A percentile compares a stretch with the other conserved stretches of the same genome.
These are phyloP conservation scores for Scedosporium aurantiacum DNA, from an alignment of 2,329 filamentous ascomycete genomes.

Conservation along the genomic window DNA sequence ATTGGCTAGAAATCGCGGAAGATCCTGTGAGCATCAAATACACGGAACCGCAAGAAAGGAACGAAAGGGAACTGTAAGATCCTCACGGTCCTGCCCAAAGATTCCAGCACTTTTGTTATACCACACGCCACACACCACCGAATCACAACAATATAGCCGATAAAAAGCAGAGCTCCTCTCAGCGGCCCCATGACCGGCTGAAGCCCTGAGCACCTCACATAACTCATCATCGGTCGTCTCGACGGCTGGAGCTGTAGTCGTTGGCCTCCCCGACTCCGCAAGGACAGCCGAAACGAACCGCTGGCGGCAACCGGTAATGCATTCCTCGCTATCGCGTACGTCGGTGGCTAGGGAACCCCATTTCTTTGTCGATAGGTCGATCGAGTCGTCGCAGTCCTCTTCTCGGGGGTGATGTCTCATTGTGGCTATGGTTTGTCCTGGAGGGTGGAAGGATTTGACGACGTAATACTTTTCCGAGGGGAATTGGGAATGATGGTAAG, in stretches of 20 bases:
- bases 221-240: conserved; percentile 4
- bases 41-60: neutral
- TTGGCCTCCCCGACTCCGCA: neutral
- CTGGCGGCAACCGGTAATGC: conserved; percentile 8
- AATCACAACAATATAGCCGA: conserved; percentile 11
- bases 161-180: neutral
- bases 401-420: neutral
- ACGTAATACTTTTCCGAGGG: no score
- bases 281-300: conserved; percentile 7
- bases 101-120: neutral
- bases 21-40: neutral
- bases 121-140: conserved; percentile 9
- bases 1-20: conserved; percentile 6
- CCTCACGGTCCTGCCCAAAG: conserved; percentile 10
- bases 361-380: neutral
- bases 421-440: neutral
- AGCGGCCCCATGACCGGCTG: neutral
- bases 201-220: conserved; percentile 4
- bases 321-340: conserved; percentile 3
- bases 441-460: neutral
- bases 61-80: neutral
- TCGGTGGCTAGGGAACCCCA: conserved; percentile 5
- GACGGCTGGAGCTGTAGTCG: neutral
- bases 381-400: conserved; percentile 1
- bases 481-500: no score